Conservation (phyloP, 257 asterid species). For the Nemophila menziesii region DNA sequence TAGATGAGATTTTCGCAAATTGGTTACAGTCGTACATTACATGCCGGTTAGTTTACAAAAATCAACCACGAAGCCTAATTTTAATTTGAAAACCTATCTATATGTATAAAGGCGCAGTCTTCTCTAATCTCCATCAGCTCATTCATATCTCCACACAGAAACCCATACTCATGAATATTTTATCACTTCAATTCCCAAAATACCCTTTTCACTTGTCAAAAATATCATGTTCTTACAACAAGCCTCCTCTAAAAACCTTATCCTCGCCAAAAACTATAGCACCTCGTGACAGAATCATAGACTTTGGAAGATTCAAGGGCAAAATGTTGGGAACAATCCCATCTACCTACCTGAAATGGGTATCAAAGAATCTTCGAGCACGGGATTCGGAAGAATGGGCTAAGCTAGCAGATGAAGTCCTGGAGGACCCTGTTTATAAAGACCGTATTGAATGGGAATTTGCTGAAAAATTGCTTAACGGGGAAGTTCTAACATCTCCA, state of each 20-base stretch:
- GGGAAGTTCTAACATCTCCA: constrained; percentile 21
- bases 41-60: too few species aligned
- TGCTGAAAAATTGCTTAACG: constrained; percentile 55
- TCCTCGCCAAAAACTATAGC: constrained; percentile 11
- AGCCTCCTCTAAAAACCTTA: neutral
- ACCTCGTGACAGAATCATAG: constrained; percentile 57
- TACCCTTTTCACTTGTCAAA: constrained; percentile 3
- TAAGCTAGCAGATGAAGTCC: constrained; percentile 58
- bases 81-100: too few species aligned
- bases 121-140: too few species aligned
- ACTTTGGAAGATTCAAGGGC: constrained; percentile 66
- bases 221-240: constrained; percentile 4
- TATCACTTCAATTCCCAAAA: constrained; percentile 1
- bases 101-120: too few species aligned
- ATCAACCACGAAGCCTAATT: too few species aligned
- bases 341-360: constrained; percentile 65
- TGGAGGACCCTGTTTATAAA: constrained; percentile 51
- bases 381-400: constrained; percentile 78
- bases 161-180: constrained; percentile 4
- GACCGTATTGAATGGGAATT: constrained; percentile 87
- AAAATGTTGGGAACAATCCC: constrained; percentile 79
- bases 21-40: too few species aligned
- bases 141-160: neutral
- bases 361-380: constrained; percentile 57
- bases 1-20: too few species aligned